phyloP scores from a whole-genome alignment of 805 yeast genomes.

The Zygosaccharomyces lentus region DNA sequence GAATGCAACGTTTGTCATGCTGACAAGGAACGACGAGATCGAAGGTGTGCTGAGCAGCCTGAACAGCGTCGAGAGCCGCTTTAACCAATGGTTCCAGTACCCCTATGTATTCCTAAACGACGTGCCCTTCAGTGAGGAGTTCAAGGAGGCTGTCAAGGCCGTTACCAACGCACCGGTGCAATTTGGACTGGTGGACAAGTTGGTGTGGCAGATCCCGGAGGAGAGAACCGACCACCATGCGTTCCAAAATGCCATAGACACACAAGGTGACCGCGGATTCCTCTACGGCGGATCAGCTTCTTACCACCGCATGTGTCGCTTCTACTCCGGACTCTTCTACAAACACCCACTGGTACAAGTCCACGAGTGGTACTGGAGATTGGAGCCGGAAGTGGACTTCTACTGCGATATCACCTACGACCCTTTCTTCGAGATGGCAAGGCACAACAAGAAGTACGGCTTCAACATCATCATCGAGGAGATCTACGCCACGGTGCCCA shows the following conservation, averaged over 20 bases:
- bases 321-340: conserved; percentile 77
- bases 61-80: conserved; percentile 74
- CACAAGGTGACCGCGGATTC: conserved; percentile 79
- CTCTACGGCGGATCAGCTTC: conserved; percentile 79
- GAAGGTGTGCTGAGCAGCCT: conserved; percentile 73
- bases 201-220: conserved; percentile 68
- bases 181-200: conserved; percentile 61
- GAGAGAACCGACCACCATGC: conserved; percentile 18
- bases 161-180: conserved; percentile 59
- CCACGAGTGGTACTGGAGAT: conserved; percentile 92
- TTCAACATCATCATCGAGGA: conserved; percentile 79
- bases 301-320: conserved; percentile 95
- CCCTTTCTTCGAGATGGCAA: conserved; percentile 79
- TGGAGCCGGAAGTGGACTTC: conserved; percentile 88
- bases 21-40: conserved; percentile 77
- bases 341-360: conserved; percentile 68
- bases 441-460: conserved; percentile 68
- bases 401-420: conserved; percentile 90
- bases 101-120: conserved; percentile 91
- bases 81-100: conserved; percentile 89
- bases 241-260: conserved; percentile 54
- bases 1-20: conserved; percentile 79
- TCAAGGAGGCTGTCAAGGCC: conserved; percentile 47
- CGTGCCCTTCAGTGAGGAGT: conserved; percentile 63
- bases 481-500: conserved; percentile 75